Evolutionary conservation across 257 asterid species (phyloP).

Genomic region (Solanum megistacrolobum): DNA sequence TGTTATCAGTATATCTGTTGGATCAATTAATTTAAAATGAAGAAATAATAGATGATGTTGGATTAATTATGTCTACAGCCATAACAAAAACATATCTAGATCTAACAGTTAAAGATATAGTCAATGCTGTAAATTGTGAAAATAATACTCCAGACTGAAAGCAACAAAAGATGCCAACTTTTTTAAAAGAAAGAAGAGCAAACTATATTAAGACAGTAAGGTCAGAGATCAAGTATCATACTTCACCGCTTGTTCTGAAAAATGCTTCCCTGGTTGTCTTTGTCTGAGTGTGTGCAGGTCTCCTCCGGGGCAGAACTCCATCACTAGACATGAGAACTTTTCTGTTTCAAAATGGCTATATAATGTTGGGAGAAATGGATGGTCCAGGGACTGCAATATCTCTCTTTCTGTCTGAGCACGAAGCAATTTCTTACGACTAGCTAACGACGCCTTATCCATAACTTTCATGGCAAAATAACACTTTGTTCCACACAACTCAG

Average conservation of each 20-base stretch:
- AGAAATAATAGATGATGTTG: background rate
- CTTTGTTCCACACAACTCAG: constrained; percentile 68
- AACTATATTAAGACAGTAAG: background rate
- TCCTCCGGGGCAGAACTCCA: constrained; percentile 90
- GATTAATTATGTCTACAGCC: background rate
- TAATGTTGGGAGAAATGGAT: constrained; percentile 67
- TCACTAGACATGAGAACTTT: constrained; percentile 70
- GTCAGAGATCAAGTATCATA: constrained; percentile 25
- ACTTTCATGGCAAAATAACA: constrained; percentile 80
- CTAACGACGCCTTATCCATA: constrained; percentile 69
- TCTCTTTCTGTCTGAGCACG: constrained; percentile 83
- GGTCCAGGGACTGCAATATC: constrained; percentile 66
- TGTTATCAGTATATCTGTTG: background rate
- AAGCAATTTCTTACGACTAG: constrained; percentile 68
- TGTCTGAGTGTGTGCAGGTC: constrained; percentile 75
- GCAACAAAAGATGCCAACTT: background rate
- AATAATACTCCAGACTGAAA: background rate
- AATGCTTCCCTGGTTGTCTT: constrained; percentile 75
- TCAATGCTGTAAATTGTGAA: background rate
- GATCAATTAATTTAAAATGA: background rate
- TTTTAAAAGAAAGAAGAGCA: background rate
- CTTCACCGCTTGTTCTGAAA: constrained; percentile 83
- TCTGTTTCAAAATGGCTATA: constrained; percentile 69
- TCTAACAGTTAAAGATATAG: background rate
- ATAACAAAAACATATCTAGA: background rate